Evolutionary conservation across 192 early-diverging fungal genomes (phyloP).

Genomic region (Coemansia sp.): DNA sequence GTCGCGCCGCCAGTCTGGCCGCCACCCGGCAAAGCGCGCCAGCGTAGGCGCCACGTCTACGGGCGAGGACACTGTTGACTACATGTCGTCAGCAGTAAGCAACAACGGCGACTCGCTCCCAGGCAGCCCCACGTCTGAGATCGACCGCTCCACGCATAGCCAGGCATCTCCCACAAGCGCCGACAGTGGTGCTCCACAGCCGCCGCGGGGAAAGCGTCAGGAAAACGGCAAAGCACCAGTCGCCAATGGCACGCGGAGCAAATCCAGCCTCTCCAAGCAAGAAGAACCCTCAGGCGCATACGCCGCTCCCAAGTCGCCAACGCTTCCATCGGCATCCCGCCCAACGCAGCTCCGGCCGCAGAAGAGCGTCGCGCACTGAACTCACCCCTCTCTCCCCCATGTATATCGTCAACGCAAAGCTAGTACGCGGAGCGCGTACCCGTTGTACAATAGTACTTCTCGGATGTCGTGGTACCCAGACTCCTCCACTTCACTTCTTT

Average conservation of each 20-base stretch:
- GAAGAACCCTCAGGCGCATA: slow-evolving; percentile 1
- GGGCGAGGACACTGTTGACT: slow-evolving; percentile 51
- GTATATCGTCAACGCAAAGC: neutral
- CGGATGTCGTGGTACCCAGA: neutral
- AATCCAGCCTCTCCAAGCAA: slow-evolving; percentile 9
- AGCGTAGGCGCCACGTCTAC: slow-evolving; percentile 38
- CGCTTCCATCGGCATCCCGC: slow-evolving; percentile 26
- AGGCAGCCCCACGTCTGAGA: slow-evolving; percentile 14
- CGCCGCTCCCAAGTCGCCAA: slow-evolving; percentile 13
- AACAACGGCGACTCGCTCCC: slow-evolving; percentile 24
- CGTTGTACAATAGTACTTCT: too few relatives aligned
- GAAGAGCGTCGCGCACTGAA: slow-evolving; percentile 24
- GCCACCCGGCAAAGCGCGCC: slow-evolving; percentile 14
- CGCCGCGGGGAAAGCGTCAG: slow-evolving; percentile 7
- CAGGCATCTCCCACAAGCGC: neutral
- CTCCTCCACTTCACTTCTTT: too few relatives aligned
- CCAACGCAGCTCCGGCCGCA: slow-evolving; percentile 45
- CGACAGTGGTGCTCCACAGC: neutral
- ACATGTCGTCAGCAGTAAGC: slow-evolving; percentile 55
- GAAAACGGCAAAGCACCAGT: slow-evolving; percentile 11
- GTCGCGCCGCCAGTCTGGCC: slow-evolving; percentile 1
- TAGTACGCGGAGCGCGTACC: too few relatives aligned
- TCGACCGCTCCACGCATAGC: neutral
- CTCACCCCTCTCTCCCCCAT: neutral
- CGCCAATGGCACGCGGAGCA: slow-evolving; percentile 26